Percentiles rank a stretch among this genome's conserved stretches.
phyloP scores from a whole-genome alignment of 1,284 basidiomycete genomes.

The Heterobasidion annosum region DNA sequence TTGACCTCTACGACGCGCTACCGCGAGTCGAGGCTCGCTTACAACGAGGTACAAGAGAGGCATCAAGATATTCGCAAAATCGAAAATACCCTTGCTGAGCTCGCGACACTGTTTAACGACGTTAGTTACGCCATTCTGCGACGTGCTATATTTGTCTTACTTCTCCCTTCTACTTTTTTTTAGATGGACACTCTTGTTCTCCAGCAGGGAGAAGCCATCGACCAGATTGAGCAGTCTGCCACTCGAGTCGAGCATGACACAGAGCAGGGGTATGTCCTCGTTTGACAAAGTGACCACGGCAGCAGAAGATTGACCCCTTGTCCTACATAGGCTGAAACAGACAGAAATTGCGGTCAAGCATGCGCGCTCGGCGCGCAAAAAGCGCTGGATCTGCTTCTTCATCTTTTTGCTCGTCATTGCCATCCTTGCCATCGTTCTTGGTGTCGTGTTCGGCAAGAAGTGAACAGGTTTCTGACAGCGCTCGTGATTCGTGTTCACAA shows the following conservation, averaged over 20 bases:
- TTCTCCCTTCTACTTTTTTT: not conserved
- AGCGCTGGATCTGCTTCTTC: slow-evolving; percentile 76
- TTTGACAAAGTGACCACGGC: not conserved
- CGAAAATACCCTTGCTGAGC: slow-evolving; percentile 80
- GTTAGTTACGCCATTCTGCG: slow-evolving; percentile 19
- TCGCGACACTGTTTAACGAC: slow-evolving; percentile 86
- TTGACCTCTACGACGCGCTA: slow-evolving; percentile 71
- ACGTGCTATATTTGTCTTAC: not conserved
- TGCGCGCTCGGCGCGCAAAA: slow-evolving; percentile 64
- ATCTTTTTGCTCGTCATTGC: slow-evolving; percentile 40
- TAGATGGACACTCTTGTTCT: slow-evolving; percentile 75
- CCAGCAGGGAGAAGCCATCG: slow-evolving; percentile 73
- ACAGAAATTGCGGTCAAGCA: slow-evolving; percentile 67
- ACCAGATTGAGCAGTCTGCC: slow-evolving; percentile 55
- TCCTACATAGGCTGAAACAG: slow-evolving; percentile 47
- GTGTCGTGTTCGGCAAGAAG: slow-evolving; percentile 29
- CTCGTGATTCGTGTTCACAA: not conserved
- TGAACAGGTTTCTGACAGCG: slow-evolving; percentile 6
- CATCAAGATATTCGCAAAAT: slow-evolving; percentile 86
- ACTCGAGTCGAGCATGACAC: slow-evolving; percentile 58
- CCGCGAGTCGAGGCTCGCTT: slow-evolving; percentile 77
- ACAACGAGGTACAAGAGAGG: slow-evolving; percentile 85
- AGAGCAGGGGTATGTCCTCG: slow-evolving; percentile 46
- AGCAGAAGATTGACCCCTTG: not conserved
- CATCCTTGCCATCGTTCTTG: slow-evolving; percentile 44